phyloP scores from a whole-genome alignment of 331 rosid genomes.

The Ulmus americana region DNA sequence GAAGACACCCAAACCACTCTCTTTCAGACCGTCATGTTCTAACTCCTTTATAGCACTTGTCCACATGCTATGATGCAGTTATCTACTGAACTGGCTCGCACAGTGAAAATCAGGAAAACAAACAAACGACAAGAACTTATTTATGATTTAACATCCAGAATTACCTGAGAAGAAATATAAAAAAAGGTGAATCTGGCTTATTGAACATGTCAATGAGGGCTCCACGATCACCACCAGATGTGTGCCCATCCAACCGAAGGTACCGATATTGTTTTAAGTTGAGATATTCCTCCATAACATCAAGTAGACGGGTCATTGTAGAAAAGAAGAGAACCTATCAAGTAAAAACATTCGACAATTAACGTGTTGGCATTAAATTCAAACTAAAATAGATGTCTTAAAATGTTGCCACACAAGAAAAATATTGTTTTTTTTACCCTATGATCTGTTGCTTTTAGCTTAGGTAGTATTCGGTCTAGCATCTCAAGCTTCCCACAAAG shows the following conservation, averaged over 20 bases:
- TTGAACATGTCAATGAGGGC: slow-evolving; percentile 80
- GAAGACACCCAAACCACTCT: not conserved
- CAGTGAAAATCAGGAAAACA: slow-evolving; percentile 4
- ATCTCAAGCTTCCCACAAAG: slow-evolving; percentile 99
- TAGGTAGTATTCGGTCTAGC: slow-evolving; percentile 93
- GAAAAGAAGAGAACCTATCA: slow-evolving; percentile 98
- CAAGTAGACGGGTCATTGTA: slow-evolving; percentile 96
- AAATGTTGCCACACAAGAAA: not conserved
- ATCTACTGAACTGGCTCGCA: slow-evolving; percentile 13
- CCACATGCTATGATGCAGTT: not conserved
- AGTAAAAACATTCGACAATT: slow-evolving; percentile 3
- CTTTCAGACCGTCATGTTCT: not conserved
- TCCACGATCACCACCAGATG: slow-evolving; percentile 94
- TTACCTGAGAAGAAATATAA: slow-evolving; percentile 93
- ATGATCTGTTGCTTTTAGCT: slow-evolving; percentile 94
- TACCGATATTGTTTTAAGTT: slow-evolving; percentile 68
- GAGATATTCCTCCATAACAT: slow-evolving; percentile 98
- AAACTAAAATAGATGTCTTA: not conserved
- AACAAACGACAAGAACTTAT: not conserved
- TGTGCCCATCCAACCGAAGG: slow-evolving; percentile 96
- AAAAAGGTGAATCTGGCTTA: slow-evolving; percentile 64
- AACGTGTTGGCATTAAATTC: slow-evolving; percentile 17
- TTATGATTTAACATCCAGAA: not conserved
- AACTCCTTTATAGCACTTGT: slow-evolving; percentile 1
- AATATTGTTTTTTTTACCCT: slow-evolving; percentile 48